Percentiles rank a stretch among this genome's conserved stretches.
phyloP scores from a whole-genome alignment of 495 filamentous ascomycete genomes.

The Patellaria atrata region DNA sequence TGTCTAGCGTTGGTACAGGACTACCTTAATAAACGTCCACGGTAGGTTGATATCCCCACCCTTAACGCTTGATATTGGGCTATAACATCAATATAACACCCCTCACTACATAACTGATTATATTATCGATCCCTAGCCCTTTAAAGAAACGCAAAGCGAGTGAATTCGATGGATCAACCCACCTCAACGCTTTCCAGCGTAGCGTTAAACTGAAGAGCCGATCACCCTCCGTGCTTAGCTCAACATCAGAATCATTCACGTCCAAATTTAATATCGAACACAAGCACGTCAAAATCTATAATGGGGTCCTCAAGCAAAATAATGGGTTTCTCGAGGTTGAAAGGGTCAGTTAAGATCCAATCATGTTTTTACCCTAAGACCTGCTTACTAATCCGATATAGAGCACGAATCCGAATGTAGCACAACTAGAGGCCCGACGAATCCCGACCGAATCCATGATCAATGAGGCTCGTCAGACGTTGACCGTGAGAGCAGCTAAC shows the following conservation, averaged over 20 bases:
- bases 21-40: conserved; percentile 21
- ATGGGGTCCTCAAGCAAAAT: conserved; percentile 20
- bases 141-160: conserved; percentile 19
- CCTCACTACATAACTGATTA: too few species aligned
- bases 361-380: not conserved
- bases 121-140: not conserved
- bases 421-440: conserved; percentile 10
- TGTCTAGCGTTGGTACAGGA: conserved; percentile 24
- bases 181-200: conserved; percentile 11
- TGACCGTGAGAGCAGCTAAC: conserved; percentile 10
- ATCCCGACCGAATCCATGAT: conserved; percentile 24
- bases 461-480: conserved; percentile 8
- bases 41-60: conserved; percentile 3
- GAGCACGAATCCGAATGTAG: not conserved
- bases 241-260: conserved; percentile 6
- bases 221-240: conserved; percentile 3
- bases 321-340: conserved; percentile 18
- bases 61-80: not conserved
- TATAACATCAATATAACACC: not conserved
- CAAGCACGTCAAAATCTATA: conserved; percentile 15
- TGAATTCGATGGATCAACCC: conserved; percentile 5
- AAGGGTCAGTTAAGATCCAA: conserved; percentile 11
- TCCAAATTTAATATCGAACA: not conserved
- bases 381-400: not conserved
- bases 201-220: conserved; percentile 1